A percentile compares a stretch with the other conserved stretches of the same genome.
Conservation (phyloP, 306 rosid genomes). For the Oxytropis ochrocephala region DNA sequence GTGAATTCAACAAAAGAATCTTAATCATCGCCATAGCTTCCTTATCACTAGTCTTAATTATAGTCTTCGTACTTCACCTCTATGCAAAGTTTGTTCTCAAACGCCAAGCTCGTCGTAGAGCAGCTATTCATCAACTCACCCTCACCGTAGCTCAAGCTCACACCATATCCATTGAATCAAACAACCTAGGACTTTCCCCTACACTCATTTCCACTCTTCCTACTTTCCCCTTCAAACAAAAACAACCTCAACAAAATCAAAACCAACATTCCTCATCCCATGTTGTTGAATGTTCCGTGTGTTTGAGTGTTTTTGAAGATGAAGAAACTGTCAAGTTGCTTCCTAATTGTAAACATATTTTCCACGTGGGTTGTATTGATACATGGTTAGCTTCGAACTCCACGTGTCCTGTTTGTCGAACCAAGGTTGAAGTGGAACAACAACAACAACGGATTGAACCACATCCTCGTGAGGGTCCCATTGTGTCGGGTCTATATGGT, state of each 20-base stretch:
- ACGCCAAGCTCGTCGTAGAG: constrained; percentile 61
- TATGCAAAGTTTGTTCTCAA: constrained; percentile 57
- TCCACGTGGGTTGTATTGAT: constrained; percentile 55
- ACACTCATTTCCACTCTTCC: constrained; percentile 40
- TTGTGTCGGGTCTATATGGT: not conserved
- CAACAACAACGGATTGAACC: constrained; percentile 22
- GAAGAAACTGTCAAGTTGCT: constrained; percentile 40
- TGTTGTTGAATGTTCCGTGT: constrained; percentile 46
- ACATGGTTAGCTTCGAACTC: constrained; percentile 46
- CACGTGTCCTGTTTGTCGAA: constrained; percentile 58
- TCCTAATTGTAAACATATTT: constrained; percentile 56
- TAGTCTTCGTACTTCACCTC: constrained; percentile 66
- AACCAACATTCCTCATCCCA: not conserved
- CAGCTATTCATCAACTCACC: constrained; percentile 35
- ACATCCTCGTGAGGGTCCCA: constrained; percentile 42
- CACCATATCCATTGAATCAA: constrained; percentile 8
- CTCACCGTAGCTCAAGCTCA: constrained; percentile 34
- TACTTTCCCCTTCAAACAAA: constrained; percentile 21
- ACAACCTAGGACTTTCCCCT: constrained; percentile 44
- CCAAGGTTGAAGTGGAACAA: constrained; percentile 22
- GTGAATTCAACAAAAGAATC: constrained; percentile 44
- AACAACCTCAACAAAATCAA: not conserved
- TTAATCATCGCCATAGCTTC: constrained; percentile 54
- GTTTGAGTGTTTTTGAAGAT: constrained; percentile 40
- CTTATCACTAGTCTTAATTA: constrained; percentile 39